Evolutionary conservation across 2,329 filamentous ascomycete species (phyloP).

Genomic region (Aspergillus sp.): DNA sequence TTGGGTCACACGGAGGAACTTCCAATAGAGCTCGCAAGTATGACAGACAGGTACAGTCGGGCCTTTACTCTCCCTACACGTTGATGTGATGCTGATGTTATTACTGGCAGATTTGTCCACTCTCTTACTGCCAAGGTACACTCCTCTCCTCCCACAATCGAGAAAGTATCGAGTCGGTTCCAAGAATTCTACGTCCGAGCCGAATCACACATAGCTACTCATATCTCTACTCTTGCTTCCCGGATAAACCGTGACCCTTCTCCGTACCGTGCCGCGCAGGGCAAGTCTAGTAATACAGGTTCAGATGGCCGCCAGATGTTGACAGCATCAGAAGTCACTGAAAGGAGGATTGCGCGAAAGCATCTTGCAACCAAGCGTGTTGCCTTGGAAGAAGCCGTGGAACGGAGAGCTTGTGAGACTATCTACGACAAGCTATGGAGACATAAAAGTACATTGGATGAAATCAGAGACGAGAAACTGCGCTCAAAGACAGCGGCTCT

Average conservation of each 20-base stretch:
- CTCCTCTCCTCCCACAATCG: slow-evolving; percentile 77
- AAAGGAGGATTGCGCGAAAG: slow-evolving; percentile 75
- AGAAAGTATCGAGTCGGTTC: slow-evolving; percentile 80
- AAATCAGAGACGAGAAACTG: slow-evolving; percentile 90
- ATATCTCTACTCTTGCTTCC: slow-evolving; percentile 77
- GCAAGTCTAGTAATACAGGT: slow-evolving; percentile 54
- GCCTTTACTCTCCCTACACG: not conserved
- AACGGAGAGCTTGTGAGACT: slow-evolving; percentile 79
- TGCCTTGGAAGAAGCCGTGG: slow-evolving; percentile 85
- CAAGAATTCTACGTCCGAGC: slow-evolving; percentile 90
- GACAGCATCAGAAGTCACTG: slow-evolving; percentile 78
- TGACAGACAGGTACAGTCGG: slow-evolving; percentile 73
- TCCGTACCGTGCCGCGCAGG: slow-evolving; percentile 57
- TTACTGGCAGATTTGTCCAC: slow-evolving; percentile 73
- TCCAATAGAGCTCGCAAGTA: slow-evolving; percentile 86
- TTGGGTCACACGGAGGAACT: slow-evolving; percentile 81
- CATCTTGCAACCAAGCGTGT: slow-evolving; percentile 74
- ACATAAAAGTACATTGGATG: slow-evolving; percentile 87
- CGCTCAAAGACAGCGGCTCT: slow-evolving; percentile 91
- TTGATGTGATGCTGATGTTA: slow-evolving; percentile 8
- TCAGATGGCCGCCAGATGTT: slow-evolving; percentile 77
- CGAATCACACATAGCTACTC: slow-evolving; percentile 78
- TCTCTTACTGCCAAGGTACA: slow-evolving; percentile 86
- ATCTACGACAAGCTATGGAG: slow-evolving; percentile 88
- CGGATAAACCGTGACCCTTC: slow-evolving; percentile 70